Conservation (phyloP, 805 yeast genomes). For the Wickerhamiella qilinensis region DNA sequence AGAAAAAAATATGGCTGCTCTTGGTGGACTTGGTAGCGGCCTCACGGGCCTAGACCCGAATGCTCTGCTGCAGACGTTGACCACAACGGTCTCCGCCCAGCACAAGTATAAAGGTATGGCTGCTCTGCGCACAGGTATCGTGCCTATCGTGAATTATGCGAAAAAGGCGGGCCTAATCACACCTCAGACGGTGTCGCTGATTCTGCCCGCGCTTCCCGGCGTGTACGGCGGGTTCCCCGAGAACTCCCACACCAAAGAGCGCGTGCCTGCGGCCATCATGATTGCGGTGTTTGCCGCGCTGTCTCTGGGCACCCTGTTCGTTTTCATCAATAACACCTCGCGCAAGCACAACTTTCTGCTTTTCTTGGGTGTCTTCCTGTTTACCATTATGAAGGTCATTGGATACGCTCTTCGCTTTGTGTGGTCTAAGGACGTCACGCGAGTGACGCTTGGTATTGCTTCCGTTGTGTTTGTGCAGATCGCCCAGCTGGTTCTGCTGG, state of each 20-base stretch:
- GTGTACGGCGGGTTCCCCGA: slow-evolving; percentile 40
- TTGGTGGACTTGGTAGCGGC: too few relatives aligned
- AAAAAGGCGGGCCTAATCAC: slow-evolving; percentile 7
- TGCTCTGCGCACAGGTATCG: slow-evolving; percentile 19
- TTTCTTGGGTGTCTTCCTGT: slow-evolving; percentile 36
- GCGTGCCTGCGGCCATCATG: slow-evolving; percentile 46
- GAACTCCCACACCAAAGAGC: slow-evolving; percentile 25
- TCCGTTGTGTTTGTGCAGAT: slow-evolving; percentile 39
- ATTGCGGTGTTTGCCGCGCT: slow-evolving; percentile 36
- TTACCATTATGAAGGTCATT: slow-evolving; percentile 35
- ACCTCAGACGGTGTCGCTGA: slow-evolving; percentile 9
- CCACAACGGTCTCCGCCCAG: slow-evolving; percentile 11
- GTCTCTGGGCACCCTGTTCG: slow-evolving; percentile 28
- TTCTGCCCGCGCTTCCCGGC: slow-evolving; percentile 20
- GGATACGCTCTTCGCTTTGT: slow-evolving; percentile 43
- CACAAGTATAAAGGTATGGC: slow-evolving; percentile 9
- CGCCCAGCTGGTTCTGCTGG: slow-evolving; percentile 41
- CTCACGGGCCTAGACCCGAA: too few relatives aligned
- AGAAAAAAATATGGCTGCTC: too few relatives aligned
- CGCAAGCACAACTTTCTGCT: slow-evolving; percentile 49
- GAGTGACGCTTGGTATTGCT: slow-evolving; percentile 35
- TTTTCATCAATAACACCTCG: slow-evolving; percentile 32
- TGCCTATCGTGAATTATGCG: slow-evolving; percentile 8
- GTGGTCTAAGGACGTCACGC: slow-evolving; percentile 41
- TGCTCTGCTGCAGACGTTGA: slow-evolving; percentile 2